Base-by-base conservation (phyloP, 1,139 yeast genomes). In the Scheffersomyces segobiensis region DNA sequence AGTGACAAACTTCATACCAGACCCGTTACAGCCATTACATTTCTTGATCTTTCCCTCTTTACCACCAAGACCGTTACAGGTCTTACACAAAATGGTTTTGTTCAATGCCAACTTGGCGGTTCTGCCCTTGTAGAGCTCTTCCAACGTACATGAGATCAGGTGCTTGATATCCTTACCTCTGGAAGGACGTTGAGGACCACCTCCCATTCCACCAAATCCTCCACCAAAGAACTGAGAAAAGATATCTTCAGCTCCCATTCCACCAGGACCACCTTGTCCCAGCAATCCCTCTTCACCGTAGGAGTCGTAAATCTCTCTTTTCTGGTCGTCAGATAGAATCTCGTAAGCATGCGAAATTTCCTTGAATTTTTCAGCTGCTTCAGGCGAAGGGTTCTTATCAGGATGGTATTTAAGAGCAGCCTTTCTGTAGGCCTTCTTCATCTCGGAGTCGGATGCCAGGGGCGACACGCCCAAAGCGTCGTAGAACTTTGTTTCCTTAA, bases 51-150 rank as follows among this genome's bases (percentile, higher is more conserved):
- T 84, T 61, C 96, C 97, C 66, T 87, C 92, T 73, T 92, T 92
- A 78, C 99, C 99, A 75, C 99, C 99, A 71, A 88, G 87, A 69
- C 99, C 99, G 58, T 91, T 89, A 83, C 99, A 95, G 54, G 85
- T 71, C 71, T 86, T 85, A 86, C 99, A 95, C 68, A 93, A 78
- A 57, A 93, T 84, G 58, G 97, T 93, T 81, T 93, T 93, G 80
- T 93, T 93, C 65, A 95, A 83, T 5, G 98, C 97, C 78, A 95
- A 84, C 79, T 95, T 95, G 61, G 98, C 88, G 54, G 93, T 88
- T 80, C 95, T 91, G 65, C 99, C 99, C 79, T 91, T 93, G 85
- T 88, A 96, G 65, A 93, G 82, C 73, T 95, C 98, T 77, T 93
- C 98, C 71, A 95, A 84, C 53, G 97, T 83, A 68, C 96, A 96